Percentiles rank a stretch among this genome's conserved stretches.
Conservation (phyloP, 2,329 filamentous ascomycete genomes). For the Colletotrichum paranaense region DNA sequence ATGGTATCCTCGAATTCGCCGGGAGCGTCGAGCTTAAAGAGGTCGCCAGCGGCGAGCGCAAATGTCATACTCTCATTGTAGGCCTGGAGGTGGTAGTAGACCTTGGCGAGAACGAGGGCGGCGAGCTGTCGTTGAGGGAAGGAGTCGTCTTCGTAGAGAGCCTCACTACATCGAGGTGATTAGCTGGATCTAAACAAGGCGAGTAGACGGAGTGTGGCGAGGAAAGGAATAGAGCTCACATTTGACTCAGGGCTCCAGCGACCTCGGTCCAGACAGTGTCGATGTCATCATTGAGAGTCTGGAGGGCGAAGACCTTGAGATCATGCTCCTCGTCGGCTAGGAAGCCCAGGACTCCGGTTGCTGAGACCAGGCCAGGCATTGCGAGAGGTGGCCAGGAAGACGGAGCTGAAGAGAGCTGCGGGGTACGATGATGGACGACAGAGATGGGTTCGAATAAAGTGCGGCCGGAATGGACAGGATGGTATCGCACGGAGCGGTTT, state of each 20-base stretch:
- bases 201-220: neutral
- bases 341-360: slow-evolving; percentile 94
- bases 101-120: slow-evolving; percentile 94
- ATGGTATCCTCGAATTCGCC: slow-evolving; percentile 99
- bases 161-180: slow-evolving; percentile 73
- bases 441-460: neutral
- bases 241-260: slow-evolving; percentile 89
- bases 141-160: slow-evolving; percentile 94
- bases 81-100: slow-evolving; percentile 98
- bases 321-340: slow-evolving; percentile 94
- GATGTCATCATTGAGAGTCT: slow-evolving; percentile 95
- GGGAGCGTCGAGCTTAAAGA: slow-evolving; percentile 91
- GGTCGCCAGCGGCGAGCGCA: slow-evolving; percentile 91
- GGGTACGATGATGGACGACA: slow-evolving; percentile 1
- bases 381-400: slow-evolving; percentile 41
- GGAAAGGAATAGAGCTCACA: slow-evolving; percentile 65
- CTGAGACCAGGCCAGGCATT: slow-evolving; percentile 95
- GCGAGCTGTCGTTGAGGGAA: slow-evolving; percentile 96
- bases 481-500: neutral
- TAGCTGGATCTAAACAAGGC: slow-evolving; percentile 29
- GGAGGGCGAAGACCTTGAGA: slow-evolving; percentile 93
- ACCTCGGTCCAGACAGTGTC: slow-evolving; percentile 98
- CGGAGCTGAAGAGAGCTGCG: slow-evolving; percentile 26
- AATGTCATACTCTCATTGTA: slow-evolving; percentile 99
- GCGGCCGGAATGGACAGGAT: neutral